phyloP scores from a whole-genome alignment of 768 basidiomycete species.

The Leucogyrophana mollusca region DNA sequence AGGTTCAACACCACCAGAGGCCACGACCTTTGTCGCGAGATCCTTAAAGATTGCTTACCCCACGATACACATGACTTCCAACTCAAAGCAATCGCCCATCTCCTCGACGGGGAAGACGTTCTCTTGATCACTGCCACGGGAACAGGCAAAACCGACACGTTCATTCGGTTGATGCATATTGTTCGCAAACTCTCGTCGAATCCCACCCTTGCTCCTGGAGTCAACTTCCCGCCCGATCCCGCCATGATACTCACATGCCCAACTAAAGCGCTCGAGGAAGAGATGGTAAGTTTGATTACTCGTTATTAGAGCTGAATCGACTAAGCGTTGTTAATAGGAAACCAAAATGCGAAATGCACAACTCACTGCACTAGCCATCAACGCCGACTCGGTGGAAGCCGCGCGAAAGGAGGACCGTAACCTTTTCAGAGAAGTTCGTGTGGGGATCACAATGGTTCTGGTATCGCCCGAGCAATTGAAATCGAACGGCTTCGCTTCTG shows the following conservation, averaged over 20 bases:
- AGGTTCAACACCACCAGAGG: too few relatives aligned
- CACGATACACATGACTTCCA: slow-evolving; percentile 7
- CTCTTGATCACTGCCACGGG: slow-evolving; percentile 4
- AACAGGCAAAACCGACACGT: neutral
- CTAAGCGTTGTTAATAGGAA: too few relatives aligned
- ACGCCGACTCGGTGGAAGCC: slow-evolving; percentile 15
- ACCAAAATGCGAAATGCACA: slow-evolving; percentile 10
- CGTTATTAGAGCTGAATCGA: too few relatives aligned
- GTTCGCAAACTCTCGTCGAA: neutral
- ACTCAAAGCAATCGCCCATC: slow-evolving; percentile 1
- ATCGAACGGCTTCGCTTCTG: slow-evolving; percentile 13
- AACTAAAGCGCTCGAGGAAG: slow-evolving; percentile 20
- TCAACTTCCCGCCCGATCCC: slow-evolving; percentile 11
- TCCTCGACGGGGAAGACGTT: slow-evolving; percentile 4
- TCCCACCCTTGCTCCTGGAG: too few relatives aligned
- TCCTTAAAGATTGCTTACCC: neutral
- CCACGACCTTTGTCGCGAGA: too few relatives aligned
- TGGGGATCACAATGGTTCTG: slow-evolving; percentile 13
- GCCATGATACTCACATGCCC: slow-evolving; percentile 20
- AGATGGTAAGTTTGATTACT: slow-evolving; percentile 17
- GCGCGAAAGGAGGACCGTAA: neutral
- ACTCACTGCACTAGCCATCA: slow-evolving; percentile 21
- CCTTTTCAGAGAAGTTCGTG: slow-evolving; percentile 9
- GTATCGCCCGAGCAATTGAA: slow-evolving; percentile 23
- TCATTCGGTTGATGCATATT: slow-evolving; percentile 3